Evolutionary conservation across 1,284 basidiomycete genomes (phyloP).

Genomic region (Pholiota adiposa): DNA sequence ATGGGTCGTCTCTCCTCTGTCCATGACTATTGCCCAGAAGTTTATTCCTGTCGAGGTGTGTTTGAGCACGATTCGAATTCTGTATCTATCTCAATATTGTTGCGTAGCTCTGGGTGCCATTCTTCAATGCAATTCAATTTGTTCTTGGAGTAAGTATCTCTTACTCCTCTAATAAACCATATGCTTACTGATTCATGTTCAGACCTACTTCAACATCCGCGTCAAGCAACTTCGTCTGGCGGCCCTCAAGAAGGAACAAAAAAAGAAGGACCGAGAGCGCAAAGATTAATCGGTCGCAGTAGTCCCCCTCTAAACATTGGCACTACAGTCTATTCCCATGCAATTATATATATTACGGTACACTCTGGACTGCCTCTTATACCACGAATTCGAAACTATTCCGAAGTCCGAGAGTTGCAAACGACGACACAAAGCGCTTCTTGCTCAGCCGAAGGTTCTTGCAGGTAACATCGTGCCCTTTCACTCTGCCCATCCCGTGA

Average conservation of each 20-base stretch:
- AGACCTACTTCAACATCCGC: constrained; percentile 78
- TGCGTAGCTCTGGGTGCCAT: constrained; percentile 73
- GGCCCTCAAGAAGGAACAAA: constrained; percentile 54
- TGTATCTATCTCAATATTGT: neutral
- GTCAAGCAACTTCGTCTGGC: constrained; percentile 65
- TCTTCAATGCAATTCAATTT: constrained; percentile 74
- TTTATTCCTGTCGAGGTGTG: constrained; percentile 72
- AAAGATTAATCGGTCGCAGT: constrained; percentile 13
- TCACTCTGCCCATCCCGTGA: constrained; percentile 24
- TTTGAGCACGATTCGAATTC: neutral
- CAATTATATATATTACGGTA: constrained; percentile 4
- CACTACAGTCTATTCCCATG: constrained; percentile 1
- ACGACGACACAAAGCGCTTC: constrained; percentile 51
- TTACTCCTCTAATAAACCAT: neutral
- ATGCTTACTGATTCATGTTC: constrained; percentile 10
- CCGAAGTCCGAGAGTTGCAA: constrained; percentile 28
- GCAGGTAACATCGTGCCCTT: constrained; percentile 53
- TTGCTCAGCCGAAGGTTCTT: constrained; percentile 42
- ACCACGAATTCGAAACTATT: constrained; percentile 22
- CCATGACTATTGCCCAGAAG: constrained; percentile 74
- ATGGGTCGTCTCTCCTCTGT: constrained; percentile 77
- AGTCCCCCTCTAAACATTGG: neutral
- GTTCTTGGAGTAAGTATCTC: constrained; percentile 60
- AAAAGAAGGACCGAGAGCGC: constrained; percentile 38
- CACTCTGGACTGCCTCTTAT: constrained; percentile 9